A percentile compares a stretch with the other conserved stretches of the same genome.
Evolutionary conservation across 176 grass and related monocot species (phyloP).

Genomic region (Oryza meyeriana): DNA sequence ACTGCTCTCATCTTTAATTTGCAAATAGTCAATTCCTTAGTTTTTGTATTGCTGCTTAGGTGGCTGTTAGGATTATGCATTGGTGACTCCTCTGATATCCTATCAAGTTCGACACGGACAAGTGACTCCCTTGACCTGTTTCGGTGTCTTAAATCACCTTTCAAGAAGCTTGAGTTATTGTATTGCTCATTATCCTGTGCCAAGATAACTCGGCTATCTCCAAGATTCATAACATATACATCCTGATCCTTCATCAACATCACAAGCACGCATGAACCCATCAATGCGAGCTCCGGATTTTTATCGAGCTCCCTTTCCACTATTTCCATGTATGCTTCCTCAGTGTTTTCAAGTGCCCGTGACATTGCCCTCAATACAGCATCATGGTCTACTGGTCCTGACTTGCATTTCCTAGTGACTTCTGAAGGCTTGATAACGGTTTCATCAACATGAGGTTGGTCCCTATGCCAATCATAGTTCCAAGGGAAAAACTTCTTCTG

Average conservation of each 20-base stretch:
- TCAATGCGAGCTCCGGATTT: slow-evolving; percentile 76
- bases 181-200: slow-evolving; percentile 70
- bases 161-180: slow-evolving; percentile 43
- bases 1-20: slow-evolving; percentile 72
- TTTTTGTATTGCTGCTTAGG: slow-evolving; percentile 50
- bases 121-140: slow-evolving; percentile 83
- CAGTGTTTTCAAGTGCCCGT: slow-evolving; percentile 72
- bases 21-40: slow-evolving; percentile 71
- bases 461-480: slow-evolving; percentile 91
- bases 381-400: slow-evolving; percentile 84
- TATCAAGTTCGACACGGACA: slow-evolving; percentile 76
- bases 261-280: slow-evolving; percentile 90
- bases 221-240: slow-evolving; percentile 95
- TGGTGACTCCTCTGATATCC: slow-evolving; percentile 86
- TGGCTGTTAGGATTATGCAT: slow-evolving; percentile 74
- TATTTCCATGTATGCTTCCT: slow-evolving; percentile 84
- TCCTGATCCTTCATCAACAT: slow-evolving; percentile 99
- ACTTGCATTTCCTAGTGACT: slow-evolving; percentile 69
- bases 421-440: slow-evolving; percentile 41
- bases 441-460: slow-evolving; percentile 63
- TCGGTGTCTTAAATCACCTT: slow-evolving; percentile 48
- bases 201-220: slow-evolving; percentile 87
- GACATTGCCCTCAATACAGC: slow-evolving; percentile 79
- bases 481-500: slow-evolving; percentile 84
- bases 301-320: slow-evolving; percentile 78